Percentiles rank a stretch among this genome's conserved stretches.
These are phyloP conservation scores for Guyanaporus albipodus DNA, from an alignment of 768 basidiomycete genomes.

Conservation along the genomic window DNA sequence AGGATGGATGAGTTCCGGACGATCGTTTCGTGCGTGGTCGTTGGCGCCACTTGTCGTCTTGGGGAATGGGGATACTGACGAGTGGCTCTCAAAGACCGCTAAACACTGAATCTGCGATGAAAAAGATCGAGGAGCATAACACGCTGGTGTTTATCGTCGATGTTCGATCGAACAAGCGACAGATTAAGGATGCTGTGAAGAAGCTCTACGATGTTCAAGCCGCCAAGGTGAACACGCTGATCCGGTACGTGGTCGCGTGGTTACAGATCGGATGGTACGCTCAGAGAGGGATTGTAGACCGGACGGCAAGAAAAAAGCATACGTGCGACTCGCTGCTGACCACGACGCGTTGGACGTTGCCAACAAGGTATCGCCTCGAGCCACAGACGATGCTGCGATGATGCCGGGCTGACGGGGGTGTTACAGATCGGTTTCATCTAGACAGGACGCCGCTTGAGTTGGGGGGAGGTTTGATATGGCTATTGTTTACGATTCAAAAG, in stretches of 20 bases:
- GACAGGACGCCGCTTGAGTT: too few relatives aligned
- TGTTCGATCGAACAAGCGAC: conserved; percentile 92
- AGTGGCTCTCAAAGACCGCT: conserved; percentile 49
- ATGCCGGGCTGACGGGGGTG: not conserved
- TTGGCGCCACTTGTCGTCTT: not conserved
- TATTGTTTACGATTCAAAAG: too few relatives aligned
- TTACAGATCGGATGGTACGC: not conserved
- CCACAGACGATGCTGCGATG: not conserved
- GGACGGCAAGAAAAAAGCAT: conserved; percentile 99
- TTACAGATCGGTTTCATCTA: conserved; percentile 91
- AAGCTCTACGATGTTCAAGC: conserved; percentile 98
- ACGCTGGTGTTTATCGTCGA: conserved; percentile 98
- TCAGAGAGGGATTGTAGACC: conserved; percentile 51
- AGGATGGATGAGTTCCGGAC: conserved; percentile 97
- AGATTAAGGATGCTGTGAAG: conserved; percentile 99
- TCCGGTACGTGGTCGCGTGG: conserved; percentile 63
- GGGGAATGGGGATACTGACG: not conserved
- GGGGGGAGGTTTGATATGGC: not conserved
- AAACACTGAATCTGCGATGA: conserved; percentile 98
- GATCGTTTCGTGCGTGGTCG: conserved; percentile 75
- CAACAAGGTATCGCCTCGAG: conserved; percentile 82
- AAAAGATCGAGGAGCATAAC: conserved; percentile 99
- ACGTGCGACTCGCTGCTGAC: conserved; percentile 92
- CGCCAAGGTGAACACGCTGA: conserved; percentile 96
- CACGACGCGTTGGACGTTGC: conserved; percentile 96